A percentile compares a stretch with the other conserved stretches of the same genome.
These are phyloP conservation scores for Mycena crocata DNA, from an alignment of 768 basidiomycete species.

Conservation along the genomic window DNA sequence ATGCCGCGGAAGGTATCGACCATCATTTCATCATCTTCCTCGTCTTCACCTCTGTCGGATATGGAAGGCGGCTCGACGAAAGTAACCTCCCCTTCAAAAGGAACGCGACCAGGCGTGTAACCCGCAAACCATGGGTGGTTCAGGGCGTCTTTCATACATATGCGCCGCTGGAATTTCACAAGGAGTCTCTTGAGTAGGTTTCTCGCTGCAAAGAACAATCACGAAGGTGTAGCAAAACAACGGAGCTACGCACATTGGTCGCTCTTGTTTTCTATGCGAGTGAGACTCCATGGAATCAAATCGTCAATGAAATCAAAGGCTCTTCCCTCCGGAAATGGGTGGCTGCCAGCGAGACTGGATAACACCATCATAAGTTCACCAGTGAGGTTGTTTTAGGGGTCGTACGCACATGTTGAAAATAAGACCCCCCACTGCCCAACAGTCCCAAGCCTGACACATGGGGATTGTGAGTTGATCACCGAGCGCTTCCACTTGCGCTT, in stretches of 20 bases:
- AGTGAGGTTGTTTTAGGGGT: not conserved
- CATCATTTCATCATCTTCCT: no score
- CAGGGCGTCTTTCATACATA: not conserved
- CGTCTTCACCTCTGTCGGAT: no score
- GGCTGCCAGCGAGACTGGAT: not conserved
- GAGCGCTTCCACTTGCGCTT: not conserved
- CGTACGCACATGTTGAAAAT: slow-evolving; percentile 9
- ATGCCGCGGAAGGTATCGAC: no score
- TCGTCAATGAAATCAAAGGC: not conserved
- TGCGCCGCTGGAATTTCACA: not conserved
- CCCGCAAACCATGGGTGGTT: not conserved
- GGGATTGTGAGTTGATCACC: not conserved
- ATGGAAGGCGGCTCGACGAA: no score
- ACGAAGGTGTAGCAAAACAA: not conserved
- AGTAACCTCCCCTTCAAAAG: not conserved
- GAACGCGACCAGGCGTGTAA: not conserved
- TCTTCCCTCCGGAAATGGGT: not conserved
- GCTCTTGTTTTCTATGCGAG: not conserved
- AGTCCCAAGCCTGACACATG: slow-evolving; percentile 4
- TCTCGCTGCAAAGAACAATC: not conserved
- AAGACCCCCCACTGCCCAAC: slow-evolving; percentile 15
- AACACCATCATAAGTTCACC: not conserved
- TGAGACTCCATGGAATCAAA: not conserved
- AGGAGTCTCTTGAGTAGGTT: not conserved
- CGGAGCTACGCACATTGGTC: not conserved